Conservation (phyloP, 495 filamentous ascomycete genomes). For the Jackrogersella minutella region DNA sequence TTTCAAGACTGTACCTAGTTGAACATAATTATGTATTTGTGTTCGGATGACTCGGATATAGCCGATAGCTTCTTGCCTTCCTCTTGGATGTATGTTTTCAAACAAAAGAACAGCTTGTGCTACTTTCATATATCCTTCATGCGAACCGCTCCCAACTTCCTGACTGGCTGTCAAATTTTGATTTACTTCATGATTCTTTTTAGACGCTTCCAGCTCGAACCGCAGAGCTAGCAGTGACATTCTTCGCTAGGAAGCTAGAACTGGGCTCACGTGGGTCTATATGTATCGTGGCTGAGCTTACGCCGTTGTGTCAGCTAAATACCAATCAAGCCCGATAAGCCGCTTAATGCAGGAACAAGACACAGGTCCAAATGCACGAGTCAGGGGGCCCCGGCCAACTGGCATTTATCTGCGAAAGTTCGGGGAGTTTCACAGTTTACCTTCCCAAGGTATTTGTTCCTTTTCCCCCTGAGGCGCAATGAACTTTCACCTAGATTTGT, state of each 20-base stretch:
- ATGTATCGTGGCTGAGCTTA: slow-evolving; percentile 1
- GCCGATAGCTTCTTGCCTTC: not conserved
- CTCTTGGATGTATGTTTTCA: not conserved
- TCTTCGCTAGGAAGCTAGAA: not conserved
- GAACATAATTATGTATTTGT: not conserved
- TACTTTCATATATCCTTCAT: not conserved
- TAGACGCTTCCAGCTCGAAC: too few species aligned
- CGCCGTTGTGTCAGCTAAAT: slow-evolving; percentile 23
- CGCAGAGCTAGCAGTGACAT: too few species aligned
- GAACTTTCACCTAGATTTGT: not conserved
- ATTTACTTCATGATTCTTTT: not conserved
- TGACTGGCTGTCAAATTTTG: not conserved
- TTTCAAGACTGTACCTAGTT: too few species aligned
- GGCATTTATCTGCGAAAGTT: slow-evolving; percentile 8
- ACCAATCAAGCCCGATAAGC: slow-evolving; percentile 10
- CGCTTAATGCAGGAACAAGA: slow-evolving; percentile 40
- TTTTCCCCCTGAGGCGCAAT: not conserved
- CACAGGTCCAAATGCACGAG: slow-evolving; percentile 24
- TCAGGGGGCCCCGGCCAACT: slow-evolving; percentile 27
- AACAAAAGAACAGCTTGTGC: too few species aligned
- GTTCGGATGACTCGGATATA: slow-evolving; percentile 19
- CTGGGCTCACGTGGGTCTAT: not conserved
- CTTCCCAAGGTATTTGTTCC: not conserved
- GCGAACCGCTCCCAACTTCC: not conserved
- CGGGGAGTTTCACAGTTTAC: not conserved